phyloP scores from a whole-genome alignment of 2,329 filamentous ascomycete species.

The Phialophora verrucosa region DNA sequence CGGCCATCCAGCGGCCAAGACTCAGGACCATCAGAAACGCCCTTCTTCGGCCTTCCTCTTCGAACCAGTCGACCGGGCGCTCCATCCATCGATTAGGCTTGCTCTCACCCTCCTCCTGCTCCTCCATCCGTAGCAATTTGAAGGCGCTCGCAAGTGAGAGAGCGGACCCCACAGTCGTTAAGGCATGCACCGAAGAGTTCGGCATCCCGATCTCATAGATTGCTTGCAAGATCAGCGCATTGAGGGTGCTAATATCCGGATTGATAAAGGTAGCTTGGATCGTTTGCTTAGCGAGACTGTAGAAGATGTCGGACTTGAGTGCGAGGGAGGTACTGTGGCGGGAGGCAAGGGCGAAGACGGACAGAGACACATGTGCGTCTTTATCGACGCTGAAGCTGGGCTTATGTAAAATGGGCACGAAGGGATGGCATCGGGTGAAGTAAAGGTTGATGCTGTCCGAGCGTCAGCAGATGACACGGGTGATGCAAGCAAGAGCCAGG shows the following conservation, averaged over 20 bases:
- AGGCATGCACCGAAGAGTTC: constrained; percentile 12
- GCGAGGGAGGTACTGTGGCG: constrained; percentile 1
- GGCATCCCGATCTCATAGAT: constrained; percentile 16
- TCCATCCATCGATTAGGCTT: constrained; percentile 12
- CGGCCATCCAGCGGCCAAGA: constrained; percentile 6
- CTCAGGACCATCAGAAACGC: constrained; percentile 14
- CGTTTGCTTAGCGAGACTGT: constrained; percentile 10
- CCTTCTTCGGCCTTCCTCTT: constrained; percentile 8
- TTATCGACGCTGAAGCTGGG: constrained; percentile 12
- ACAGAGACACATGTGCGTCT: constrained; percentile 14
- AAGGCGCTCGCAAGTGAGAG: constrained; percentile 11
- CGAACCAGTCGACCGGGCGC: constrained; percentile 3
- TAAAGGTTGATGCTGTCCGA: constrained; percentile 1
- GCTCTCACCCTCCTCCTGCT: constrained; percentile 5
- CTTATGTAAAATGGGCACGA: constrained; percentile 3
- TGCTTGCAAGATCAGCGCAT: constrained; percentile 7
- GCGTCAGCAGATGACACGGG: background rate
- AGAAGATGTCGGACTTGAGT: constrained; percentile 14
- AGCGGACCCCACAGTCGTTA: constrained; percentile 7
- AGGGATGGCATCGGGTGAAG: constrained; percentile 7
- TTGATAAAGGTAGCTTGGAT: constrained; percentile 11
- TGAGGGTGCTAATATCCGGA: constrained; percentile 11
- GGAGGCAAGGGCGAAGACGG: constrained; percentile 9
- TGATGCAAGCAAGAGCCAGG: background rate
- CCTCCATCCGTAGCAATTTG: constrained; percentile 15